Percentiles rank a stretch among this genome's conserved stretches.
phyloP scores from a whole-genome alignment of 163 green algal genomes.

The Chlamydomonas reinhardtii region DNA sequence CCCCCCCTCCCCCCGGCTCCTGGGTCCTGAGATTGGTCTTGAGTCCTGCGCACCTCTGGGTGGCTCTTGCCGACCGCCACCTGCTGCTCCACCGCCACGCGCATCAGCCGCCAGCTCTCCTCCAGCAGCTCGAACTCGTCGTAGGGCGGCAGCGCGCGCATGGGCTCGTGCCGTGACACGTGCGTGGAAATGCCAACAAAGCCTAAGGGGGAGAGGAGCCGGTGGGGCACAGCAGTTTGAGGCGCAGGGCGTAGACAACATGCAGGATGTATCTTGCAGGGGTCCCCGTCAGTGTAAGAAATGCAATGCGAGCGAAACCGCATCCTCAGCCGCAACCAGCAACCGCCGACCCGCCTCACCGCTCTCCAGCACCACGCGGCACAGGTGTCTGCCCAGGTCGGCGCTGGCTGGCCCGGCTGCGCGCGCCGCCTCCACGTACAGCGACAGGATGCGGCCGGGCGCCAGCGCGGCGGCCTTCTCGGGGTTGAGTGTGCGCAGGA shows the following conservation, averaged over 20 bases:
- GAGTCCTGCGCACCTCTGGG: constrained; percentile 45
- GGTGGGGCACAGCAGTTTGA: no score
- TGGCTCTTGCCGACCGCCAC: constrained; percentile 37
- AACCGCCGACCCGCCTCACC: constrained; percentile 19
- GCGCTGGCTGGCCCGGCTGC: neutral
- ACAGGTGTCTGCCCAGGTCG: constrained; percentile 17
- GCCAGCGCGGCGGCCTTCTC: constrained; percentile 32
- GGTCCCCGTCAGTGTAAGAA: no score
- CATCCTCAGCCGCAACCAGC: no score
- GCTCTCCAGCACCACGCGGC: constrained; percentile 29
- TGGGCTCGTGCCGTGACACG: constrained; percentile 40
- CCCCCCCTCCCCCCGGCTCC: no score
- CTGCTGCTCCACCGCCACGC: constrained; percentile 50
- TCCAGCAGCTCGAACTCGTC: constrained; percentile 64
- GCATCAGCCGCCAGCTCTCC: constrained; percentile 60
- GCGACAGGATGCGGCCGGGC: neutral
- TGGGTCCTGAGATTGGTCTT: no score
- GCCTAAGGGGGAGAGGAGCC: neutral
- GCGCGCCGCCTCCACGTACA: constrained; percentile 43
- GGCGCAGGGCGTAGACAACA: no score
- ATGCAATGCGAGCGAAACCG: no score
- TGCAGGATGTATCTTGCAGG: no score
- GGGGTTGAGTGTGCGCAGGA: constrained; percentile 36
- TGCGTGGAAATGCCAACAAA: constrained; percentile 52
- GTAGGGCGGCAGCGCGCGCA: constrained; percentile 50